Evolutionary conservation across 176 grass and related monocot genomes (phyloP).

Genomic region (Eragrostis nindensis): DNA sequence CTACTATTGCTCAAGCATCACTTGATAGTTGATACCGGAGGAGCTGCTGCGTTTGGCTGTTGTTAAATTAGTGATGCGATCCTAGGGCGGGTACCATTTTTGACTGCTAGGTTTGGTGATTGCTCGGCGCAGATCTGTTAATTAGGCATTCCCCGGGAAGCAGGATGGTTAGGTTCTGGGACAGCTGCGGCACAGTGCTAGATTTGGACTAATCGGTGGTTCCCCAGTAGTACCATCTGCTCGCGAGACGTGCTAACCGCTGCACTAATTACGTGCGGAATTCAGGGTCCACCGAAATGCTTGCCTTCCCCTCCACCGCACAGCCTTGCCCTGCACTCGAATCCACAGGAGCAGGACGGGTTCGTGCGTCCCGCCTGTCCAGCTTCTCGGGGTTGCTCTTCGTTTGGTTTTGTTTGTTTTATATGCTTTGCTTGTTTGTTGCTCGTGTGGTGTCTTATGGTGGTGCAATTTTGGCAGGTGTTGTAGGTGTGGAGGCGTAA

Average conservation of each 20-base stretch:
- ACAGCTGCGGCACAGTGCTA: neutral
- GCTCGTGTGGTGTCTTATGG: conserved; percentile 25
- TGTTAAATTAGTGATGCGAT: conserved; percentile 37
- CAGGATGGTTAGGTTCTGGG: neutral
- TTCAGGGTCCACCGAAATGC: conserved; percentile 46
- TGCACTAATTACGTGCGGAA: conserved; percentile 34
- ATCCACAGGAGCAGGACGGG: conserved; percentile 44
- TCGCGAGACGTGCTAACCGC: conserved; percentile 67
- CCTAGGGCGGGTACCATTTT: neutral
- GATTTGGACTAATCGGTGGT: conserved; percentile 45
- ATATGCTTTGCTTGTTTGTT: conserved; percentile 47
- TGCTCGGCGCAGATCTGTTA: conserved; percentile 44
- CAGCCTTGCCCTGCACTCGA: conserved; percentile 55
- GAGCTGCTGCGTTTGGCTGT: neutral
- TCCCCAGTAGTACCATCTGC: conserved; percentile 12
- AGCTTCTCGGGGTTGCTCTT: conserved; percentile 18
- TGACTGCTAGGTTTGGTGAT: conserved; percentile 38
- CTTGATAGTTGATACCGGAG: neutral
- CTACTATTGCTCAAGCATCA: conserved; percentile 7
- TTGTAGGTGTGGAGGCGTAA: conserved; percentile 39
- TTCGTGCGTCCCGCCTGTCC: conserved; percentile 32
- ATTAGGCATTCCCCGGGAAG: conserved; percentile 21
- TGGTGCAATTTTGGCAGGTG: conserved; percentile 43
- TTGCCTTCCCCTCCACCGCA: conserved; percentile 59
- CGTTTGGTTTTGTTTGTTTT: neutral